phyloP scores from a whole-genome alignment of 1,284 basidiomycete species.

The Cystobasidium slooffiae region DNA sequence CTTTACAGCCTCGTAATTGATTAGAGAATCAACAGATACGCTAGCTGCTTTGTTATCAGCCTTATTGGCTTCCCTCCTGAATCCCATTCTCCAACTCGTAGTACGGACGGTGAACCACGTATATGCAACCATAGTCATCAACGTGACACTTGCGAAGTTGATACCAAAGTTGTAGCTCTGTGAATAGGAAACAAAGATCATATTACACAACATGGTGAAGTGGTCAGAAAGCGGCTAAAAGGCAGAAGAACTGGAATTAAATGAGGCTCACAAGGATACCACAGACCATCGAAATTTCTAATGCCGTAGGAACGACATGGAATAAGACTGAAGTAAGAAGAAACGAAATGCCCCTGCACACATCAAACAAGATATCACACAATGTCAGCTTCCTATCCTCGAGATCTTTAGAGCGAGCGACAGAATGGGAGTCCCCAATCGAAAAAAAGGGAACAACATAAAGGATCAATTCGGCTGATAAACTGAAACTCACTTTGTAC shows the following conservation, averaged over 20 bases:
- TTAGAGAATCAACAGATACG: conserved; percentile 88
- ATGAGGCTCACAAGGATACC: conserved; percentile 78
- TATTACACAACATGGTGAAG: too few relatives aligned
- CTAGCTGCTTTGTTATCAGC: conserved; percentile 97
- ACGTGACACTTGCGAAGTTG: conserved; percentile 91
- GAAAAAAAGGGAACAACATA: too few relatives aligned
- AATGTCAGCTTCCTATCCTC: conserved; percentile 2
- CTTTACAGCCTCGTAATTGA: conserved; percentile 99
- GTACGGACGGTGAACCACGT: conserved; percentile 97
- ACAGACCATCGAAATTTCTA: conserved; percentile 96
- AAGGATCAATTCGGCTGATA: too few relatives aligned
- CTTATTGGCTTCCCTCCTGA: conserved; percentile 91
- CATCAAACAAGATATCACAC: conserved; percentile 8
- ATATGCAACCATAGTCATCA: conserved; percentile 83
- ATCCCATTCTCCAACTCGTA: conserved; percentile 92
- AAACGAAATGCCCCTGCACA: conserved; percentile 87
- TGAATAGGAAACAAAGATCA: not conserved
- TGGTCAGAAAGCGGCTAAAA: too few relatives aligned
- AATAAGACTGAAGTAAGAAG: conserved; percentile 91
- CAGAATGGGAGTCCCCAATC: too few relatives aligned
- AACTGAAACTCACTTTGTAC: conserved; percentile 82
- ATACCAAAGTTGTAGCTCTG: conserved; percentile 96
- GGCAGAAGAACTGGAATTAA: not conserved
- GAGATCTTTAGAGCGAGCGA: too few relatives aligned
- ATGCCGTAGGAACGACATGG: conserved; percentile 90